Base-by-base conservation (phyloP, 305 asterid genomes). In the Solanum hybrid region DNA sequence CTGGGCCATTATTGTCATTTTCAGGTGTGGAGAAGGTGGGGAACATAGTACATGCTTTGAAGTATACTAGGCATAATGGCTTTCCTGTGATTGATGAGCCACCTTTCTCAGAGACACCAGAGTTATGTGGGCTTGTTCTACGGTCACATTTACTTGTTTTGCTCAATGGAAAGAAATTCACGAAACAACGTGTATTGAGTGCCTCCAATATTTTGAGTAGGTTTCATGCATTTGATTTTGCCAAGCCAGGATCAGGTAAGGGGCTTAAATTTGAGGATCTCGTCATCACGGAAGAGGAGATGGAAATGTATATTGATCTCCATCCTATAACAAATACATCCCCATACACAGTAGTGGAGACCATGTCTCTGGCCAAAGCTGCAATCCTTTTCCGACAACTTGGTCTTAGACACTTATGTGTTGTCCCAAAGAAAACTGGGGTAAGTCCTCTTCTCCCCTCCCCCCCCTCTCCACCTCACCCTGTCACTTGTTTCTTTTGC, bases 331-430 rank as follows among this genome's bases (percentile, higher is more conserved):
- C 98, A 11, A 97, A 95, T 89, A 92, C 98, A 60, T 97, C 99
- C 24, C 99, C 99, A 0, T 95, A 96, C 91, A 96, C 96, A 46
- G 99, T 96, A 13, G 98, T 96, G 31, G 99, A 97, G 92, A 92
- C 97, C 14, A 97, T 97, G 99, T 97, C 99, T 87, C 95, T 97
- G 38, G 99, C 99, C 84, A 97, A 97, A 94, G 99, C 99, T 90
- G 98, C 99, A 51, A 86, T 95, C 32, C 95, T 97, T 36, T 97
- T 97, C 24, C 95, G 98, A n/a, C 95, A 93, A 90, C 98, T 97
- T 79, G 99, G 97, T 87, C 98, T 96, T 85, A 91, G 99, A 37
- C 99, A 97, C 93, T 77, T 97, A 90, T 96, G 98, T 60, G 98
- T 97, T 84, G 97, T 97, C 89, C 99, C 99, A 17, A 96, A 94